Base-by-base conservation (phyloP, 2,329 filamentous ascomycete genomes). In the Thelonectria olida region DNA sequence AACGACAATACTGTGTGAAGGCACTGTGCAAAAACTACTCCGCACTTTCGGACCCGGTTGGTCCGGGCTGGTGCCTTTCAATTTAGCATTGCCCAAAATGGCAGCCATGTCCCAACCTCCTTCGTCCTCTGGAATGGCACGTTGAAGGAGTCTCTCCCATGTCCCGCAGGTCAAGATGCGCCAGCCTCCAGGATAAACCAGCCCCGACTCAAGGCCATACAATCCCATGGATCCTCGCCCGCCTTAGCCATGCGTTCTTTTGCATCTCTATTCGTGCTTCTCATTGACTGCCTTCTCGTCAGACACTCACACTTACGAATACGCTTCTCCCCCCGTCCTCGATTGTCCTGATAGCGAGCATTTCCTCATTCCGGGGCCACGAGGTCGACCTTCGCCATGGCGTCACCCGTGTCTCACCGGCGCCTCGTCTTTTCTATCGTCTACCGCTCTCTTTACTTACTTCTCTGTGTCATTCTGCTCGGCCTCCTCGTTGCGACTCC, bases 401-500 rank as follows among this genome's bases (percentile, higher is more conserved):
- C 67, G 45, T 66, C 68, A 59, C 75, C 70, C 66, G 81, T 82
- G 79, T 76, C 78, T 64, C 74, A 78, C 54, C 71, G 78, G 47
- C 79, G 80, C 67, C 82, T 88, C 63, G 79, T 94, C 72, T 93
- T 92, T 77, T 88, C 89, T 75, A 88, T 97, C 76, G 87, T 94
- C 80, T 97, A 97, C 81, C 89, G 85, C 73, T 88, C 88, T 48
- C 84, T 90, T 67, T 98, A 97, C 78, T 86, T 89, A 61, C 77
- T 93, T 70, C 84, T 97, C 72, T 90, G 90, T 75, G 77, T 95
- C 70, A 74, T 96, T 70, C 86, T 94, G 34, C 76, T 92, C 68
- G 84, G 85, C 57, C 85, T 97, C 57, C 84, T 97, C 41, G 84
- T 95, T 72, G 84, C 96, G 67, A 92, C 92, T 0, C 94, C 94